A percentile compares a stretch with the other conserved stretches of the same genome.
These are phyloP conservation scores for Epichloe brachyelytri DNA, from an alignment of 2,329 filamentous ascomycete genomes.

Conservation along the genomic window DNA sequence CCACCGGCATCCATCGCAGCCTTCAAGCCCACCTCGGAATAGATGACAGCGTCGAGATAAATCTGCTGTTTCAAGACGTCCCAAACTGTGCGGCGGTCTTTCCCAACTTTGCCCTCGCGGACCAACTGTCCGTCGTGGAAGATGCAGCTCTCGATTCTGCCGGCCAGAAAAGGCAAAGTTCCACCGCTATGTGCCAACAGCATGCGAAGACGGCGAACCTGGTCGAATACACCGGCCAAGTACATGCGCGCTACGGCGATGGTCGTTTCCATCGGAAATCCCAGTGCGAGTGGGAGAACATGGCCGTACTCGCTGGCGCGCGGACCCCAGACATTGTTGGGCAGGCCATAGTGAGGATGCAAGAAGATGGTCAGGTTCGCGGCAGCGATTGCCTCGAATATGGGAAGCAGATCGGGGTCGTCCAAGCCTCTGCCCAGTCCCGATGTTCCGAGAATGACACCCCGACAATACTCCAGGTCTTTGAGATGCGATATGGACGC, in stretches of 20 bases:
- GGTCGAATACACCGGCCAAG: slow-evolving; percentile 73
- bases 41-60: slow-evolving; percentile 78
- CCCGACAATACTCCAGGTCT: slow-evolving; percentile 54
- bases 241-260: slow-evolving; percentile 83
- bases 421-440: slow-evolving; percentile 72
- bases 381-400: slow-evolving; percentile 57
- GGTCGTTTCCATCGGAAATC: slow-evolving; percentile 86
- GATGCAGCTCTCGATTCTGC: slow-evolving; percentile 78
- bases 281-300: slow-evolving; percentile 71
- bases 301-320: slow-evolving; percentile 66
- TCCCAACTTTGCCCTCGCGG: slow-evolving; percentile 41
- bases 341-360: slow-evolving; percentile 86
- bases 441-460: slow-evolving; percentile 79
- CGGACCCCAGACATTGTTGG: slow-evolving; percentile 65
- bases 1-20: slow-evolving; percentile 58
- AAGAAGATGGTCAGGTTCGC: slow-evolving; percentile 61
- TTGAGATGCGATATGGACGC: slow-evolving; percentile 51
- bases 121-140: slow-evolving; percentile 68
- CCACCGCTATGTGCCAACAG: slow-evolving; percentile 81
- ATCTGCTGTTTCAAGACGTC: slow-evolving; percentile 56
- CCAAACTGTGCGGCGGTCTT: slow-evolving; percentile 38
- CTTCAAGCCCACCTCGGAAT: slow-evolving; percentile 59
- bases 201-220: slow-evolving; percentile 54
- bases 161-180: slow-evolving; percentile 77
- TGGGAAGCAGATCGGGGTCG: slow-evolving; percentile 56